Conservation (phyloP, 2,329 filamentous ascomycete species). For the Cladorrhinum sp. region DNA sequence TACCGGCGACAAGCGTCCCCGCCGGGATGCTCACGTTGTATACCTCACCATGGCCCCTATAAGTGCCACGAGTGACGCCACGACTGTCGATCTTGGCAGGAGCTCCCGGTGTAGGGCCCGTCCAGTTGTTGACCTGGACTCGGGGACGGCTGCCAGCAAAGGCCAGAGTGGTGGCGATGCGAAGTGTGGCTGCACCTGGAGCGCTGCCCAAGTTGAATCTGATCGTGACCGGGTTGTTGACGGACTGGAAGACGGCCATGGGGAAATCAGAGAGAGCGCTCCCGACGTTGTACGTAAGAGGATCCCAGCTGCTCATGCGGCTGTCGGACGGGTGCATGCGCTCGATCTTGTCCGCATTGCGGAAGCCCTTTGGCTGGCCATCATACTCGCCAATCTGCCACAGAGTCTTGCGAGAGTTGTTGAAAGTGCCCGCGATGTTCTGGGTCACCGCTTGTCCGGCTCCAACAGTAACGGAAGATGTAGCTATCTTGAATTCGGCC, state of each 20-base stretch:
- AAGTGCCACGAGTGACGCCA: constrained; percentile 63
- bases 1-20: constrained; percentile 56
- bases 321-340: constrained; percentile 66
- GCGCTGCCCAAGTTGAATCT: constrained; percentile 53
- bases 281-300: constrained; percentile 60
- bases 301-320: constrained; percentile 60
- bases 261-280: constrained; percentile 55
- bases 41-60: constrained; percentile 61
- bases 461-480: constrained; percentile 46
- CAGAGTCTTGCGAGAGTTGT: constrained; percentile 49
- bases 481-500: constrained; percentile 54
- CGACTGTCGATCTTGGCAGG: constrained; percentile 63
- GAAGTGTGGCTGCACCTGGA: constrained; percentile 53
- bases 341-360: constrained; percentile 63
- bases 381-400: constrained; percentile 66
- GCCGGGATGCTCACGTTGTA: constrained; percentile 60
- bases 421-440: constrained; percentile 45
- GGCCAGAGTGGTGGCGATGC: constrained; percentile 62
- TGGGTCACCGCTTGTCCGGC: constrained; percentile 48
- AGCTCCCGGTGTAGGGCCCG: constrained; percentile 45
- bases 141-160: constrained; percentile 59
- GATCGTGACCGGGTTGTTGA: constrained; percentile 60
- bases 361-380: constrained; percentile 61
- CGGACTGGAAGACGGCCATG: constrained; percentile 62
- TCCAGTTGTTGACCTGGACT: constrained; percentile 55